Base-by-base conservation (phyloP, 305 asterid species). In the Rubia balearica region DNA sequence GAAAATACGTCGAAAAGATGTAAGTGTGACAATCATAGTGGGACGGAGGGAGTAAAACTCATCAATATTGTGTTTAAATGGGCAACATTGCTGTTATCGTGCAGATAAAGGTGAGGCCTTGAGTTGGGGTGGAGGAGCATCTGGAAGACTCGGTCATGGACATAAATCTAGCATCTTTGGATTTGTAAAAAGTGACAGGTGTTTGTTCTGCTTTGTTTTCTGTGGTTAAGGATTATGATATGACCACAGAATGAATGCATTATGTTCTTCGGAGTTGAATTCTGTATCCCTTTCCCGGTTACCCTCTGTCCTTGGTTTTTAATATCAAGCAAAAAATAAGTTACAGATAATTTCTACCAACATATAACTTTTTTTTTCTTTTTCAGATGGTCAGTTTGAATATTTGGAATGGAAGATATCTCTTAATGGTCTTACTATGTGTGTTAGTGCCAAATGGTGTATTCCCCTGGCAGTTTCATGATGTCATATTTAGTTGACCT, bases 61-160 rank as follows among this genome's bases (percentile, higher is more conserved):
- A 22, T 13, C 69, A 69, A 24, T 38, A 56, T 71, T 71, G 16
- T 57, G 59, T 59, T 62, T 49, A 57, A 16, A 71, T 45, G 46
- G 70, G 59, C 43, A 46, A 60, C 57, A 78, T 41, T 61, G 19
- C 71, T 61, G 59, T 57, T 51, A 56, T 69, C 75, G 53, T 61
- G 74, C 88, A 93, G 98, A 82, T 79, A 84, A 89, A 59, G 98
- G 97, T 42, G 96, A 89, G 86, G 80, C 86, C 71, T 85, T 93
- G 86, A 93, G 97, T 82, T 93, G 98, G 98, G 98, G 98, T 60
- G 94, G 83, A 72, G 98, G 96, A 80, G 92, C 88, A 74, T 84
- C 89, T 24, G 98, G 98, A 75, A 84, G 92, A 80, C 97, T 93
- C 69, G 98, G 98, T 74, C 98, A 93, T 84, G 98, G 97, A 74